Evolutionary conservation across 1,139 yeast species (phyloP), one percentile per base, ranked within the genome.

Genomic region (Pichia sp.): DNA sequence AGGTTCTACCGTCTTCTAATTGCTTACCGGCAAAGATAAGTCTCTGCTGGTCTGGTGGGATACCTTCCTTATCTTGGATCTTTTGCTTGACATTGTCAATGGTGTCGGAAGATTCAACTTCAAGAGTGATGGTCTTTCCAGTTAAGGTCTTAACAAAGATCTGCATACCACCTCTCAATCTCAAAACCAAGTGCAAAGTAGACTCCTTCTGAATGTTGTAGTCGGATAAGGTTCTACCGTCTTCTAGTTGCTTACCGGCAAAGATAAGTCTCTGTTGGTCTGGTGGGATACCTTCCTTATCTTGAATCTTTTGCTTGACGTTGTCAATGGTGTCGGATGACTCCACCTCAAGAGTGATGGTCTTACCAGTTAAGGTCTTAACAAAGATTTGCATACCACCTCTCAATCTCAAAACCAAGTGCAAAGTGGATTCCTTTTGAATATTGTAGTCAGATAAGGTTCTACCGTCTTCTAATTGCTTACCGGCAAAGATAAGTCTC

Each of bases 151-250:
- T 81, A 67, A 81, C 88, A 67, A 80, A 80, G 74, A 85, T 83
- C 66, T 69, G 78, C 81, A 74, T 74, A 77, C 95, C 95, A 83
- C 97, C 97, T 80, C 97, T 85, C 70, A 91, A 85, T 80, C 97
- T 87, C 55, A 91, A 75, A 63, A 91, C 97, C 72, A 91, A 81
- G 74, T 91, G 96, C 55, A 91, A 72, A 56, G 97, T 91, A 53
- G 97, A 88, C 77, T 91, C 98, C 86, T 91, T 88, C 77, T 88
- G 96, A 77, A 91, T 91, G 93, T 78, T 77, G 74, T 78, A 78
- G 64, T 78, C 85, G 38, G 86, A 78, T 45, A 80, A 66, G 38
- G 88, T 80, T 70, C 88, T 75, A 47, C 91, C 91, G 50, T 81
- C 91, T 64, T 81, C 88, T 54, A 81, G 69, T 64, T 81, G 91